Evolutionary conservation across 805 yeast genomes (phyloP).

Genomic region (Zygosaccharomyces siamensis): DNA sequence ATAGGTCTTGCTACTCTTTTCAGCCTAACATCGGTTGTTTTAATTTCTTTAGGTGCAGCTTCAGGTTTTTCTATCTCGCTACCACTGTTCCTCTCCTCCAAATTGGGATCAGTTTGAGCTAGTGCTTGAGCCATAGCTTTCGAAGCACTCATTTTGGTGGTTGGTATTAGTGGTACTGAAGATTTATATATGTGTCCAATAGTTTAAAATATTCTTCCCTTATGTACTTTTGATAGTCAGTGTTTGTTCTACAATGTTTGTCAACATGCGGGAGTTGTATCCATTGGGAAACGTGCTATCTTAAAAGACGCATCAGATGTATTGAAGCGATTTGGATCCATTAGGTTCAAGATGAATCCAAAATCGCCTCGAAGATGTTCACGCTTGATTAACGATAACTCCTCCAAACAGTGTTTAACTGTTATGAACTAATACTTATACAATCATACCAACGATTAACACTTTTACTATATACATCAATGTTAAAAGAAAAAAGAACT

Average conservation of each 20-base stretch:
- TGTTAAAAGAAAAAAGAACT: not conserved
- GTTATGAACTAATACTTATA: not conserved
- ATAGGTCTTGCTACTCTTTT: slow-evolving; percentile 43
- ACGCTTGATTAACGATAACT: too few species aligned
- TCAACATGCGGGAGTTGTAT: not conserved
- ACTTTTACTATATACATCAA: not conserved
- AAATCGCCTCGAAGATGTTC: too few species aligned
- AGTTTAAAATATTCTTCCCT: too few species aligned
- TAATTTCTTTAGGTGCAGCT: slow-evolving; percentile 28
- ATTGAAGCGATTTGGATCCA: not conserved
- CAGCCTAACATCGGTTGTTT: slow-evolving; percentile 22
- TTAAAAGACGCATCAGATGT: not conserved
- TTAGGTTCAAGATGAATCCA: not conserved
- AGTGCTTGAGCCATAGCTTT: slow-evolving; percentile 9
- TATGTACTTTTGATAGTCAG: not conserved
- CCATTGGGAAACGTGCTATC: not conserved
- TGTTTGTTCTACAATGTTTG: not conserved
- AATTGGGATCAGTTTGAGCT: slow-evolving; percentile 21
- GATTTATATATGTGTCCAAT: not conserved
- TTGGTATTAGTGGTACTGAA: not conserved
- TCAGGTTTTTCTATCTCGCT: slow-evolving; percentile 15
- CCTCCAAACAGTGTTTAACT: not conserved
- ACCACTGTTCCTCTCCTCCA: slow-evolving; percentile 11
- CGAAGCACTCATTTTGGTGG: not conserved
- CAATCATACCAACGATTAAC: not conserved